A percentile compares a stretch with the other conserved stretches of the same genome.
Conservation (phyloP, 78 protist genomes). For the Cavenderia fasciculata region DNA sequence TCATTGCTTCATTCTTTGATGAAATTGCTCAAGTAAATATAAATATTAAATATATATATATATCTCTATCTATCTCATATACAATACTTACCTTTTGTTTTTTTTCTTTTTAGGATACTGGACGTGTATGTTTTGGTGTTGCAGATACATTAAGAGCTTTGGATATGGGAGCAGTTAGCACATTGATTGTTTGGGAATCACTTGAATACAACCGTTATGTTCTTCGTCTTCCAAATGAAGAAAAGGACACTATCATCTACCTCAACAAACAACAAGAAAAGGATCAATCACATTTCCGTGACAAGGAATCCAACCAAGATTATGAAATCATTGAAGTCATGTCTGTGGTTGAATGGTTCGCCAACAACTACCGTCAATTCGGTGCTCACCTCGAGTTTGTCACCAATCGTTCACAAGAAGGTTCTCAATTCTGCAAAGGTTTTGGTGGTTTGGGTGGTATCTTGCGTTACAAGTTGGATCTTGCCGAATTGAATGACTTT, state of each 20-base stretch:
- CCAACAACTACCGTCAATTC: constrained; percentile 94
- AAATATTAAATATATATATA: too few relatives aligned
- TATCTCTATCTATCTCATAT: too few relatives aligned
- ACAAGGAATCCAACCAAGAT: constrained; percentile 85
- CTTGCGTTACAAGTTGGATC: constrained; percentile 90
- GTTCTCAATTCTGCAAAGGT: constrained; percentile 98
- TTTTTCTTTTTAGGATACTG: too few relatives aligned
- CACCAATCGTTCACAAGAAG: constrained; percentile 98
- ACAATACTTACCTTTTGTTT: too few relatives aligned
- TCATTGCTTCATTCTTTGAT: constrained; percentile 97
- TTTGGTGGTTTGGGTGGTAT: constrained; percentile 99
- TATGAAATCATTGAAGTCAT: constrained; percentile 84
- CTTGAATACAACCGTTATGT: constrained; percentile 78
- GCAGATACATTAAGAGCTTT: constrained; percentile 94
- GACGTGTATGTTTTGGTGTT: constrained; percentile 97
- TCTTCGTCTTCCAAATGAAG: constrained; percentile 61
- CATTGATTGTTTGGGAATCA: constrained; percentile 97
- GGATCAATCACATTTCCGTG: constrained; percentile 56
- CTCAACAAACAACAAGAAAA: constrained; percentile 86
- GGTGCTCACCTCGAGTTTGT: constrained; percentile 97
- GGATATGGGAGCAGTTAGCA: constrained; percentile 96
- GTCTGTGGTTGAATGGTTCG: constrained; percentile 97
- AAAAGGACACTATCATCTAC: constrained; percentile 53
- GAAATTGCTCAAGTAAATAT: constrained; percentile 97
- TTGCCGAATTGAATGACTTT: constrained; percentile 42